These are phyloP conservation scores for Aspergillus sp. DNA, from an alignment of 2,329 filamentous ascomycete species.

Conservation along the genomic window DNA sequence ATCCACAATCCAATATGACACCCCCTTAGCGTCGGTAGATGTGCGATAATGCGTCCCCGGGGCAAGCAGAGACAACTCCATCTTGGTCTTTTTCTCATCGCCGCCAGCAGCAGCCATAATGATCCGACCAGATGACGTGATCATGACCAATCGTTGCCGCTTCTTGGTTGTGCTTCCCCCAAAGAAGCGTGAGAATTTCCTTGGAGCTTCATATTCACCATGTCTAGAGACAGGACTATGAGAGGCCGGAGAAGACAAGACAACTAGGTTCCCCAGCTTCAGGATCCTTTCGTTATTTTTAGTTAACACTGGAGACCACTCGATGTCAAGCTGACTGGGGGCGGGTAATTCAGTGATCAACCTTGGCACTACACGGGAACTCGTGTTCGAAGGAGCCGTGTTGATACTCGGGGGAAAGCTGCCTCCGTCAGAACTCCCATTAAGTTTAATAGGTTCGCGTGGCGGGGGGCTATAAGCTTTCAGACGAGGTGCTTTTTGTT, in stretches of 20 bases:
- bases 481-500: slow-evolving; percentile 80
- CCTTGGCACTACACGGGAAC: slow-evolving; percentile 64
- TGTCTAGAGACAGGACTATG: slow-evolving; percentile 72
- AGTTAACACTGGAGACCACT: slow-evolving; percentile 95
- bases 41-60: slow-evolving; percentile 76
- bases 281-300: slow-evolving; percentile 89
- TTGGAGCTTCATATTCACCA: slow-evolving; percentile 67
- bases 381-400: slow-evolving; percentile 41
- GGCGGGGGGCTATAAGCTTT: slow-evolving; percentile 78
- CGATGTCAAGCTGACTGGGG: slow-evolving; percentile 94
- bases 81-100: slow-evolving; percentile 92
- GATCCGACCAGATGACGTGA: slow-evolving; percentile 87
- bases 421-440: slow-evolving; percentile 49
- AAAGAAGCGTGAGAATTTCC: slow-evolving; percentile 92
- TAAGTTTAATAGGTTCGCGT: slow-evolving; percentile 76
- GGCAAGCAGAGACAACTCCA: slow-evolving; percentile 80
- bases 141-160: slow-evolving; percentile 86
- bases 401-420: slow-evolving; percentile 45
- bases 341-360: slow-evolving; percentile 94
- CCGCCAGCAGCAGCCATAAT: slow-evolving; percentile 88
- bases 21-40: slow-evolving; percentile 80
- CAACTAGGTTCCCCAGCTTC: slow-evolving; percentile 87
- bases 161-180: slow-evolving; percentile 89
- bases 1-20: slow-evolving; percentile 86
- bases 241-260: slow-evolving; percentile 74